phyloP scores from a whole-genome alignment of 805 yeast species.

The Brettanomyces sp. region DNA sequence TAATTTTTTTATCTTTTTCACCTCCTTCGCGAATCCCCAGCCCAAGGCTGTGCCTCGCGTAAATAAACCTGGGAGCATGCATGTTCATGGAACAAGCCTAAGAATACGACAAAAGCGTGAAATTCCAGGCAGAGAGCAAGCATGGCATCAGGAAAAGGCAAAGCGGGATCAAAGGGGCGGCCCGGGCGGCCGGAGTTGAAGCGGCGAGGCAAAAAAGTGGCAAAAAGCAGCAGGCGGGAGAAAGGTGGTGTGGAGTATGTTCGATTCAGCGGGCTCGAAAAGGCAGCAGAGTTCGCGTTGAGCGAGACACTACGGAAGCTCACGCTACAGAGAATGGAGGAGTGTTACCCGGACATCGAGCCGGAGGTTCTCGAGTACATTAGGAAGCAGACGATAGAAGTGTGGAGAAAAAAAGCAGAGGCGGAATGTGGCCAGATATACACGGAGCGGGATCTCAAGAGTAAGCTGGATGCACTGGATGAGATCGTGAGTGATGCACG shows the following conservation, averaged over 20 bases:
- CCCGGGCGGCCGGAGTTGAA: too few species aligned
- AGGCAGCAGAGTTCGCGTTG: constrained; percentile 27
- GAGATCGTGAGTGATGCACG: constrained; percentile 34
- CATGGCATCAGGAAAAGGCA: too few species aligned
- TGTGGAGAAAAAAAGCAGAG: constrained; percentile 33
- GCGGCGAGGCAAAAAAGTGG: too few species aligned
- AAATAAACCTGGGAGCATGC: too few species aligned
- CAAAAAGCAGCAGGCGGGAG: too few species aligned
- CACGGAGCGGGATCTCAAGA: constrained; percentile 33
- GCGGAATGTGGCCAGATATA: constrained; percentile 40
- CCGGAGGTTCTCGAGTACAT: constrained; percentile 32
- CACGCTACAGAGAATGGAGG: constrained; percentile 31
- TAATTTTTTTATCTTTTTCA: not conserved
- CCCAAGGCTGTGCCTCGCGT: too few species aligned
- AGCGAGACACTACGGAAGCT: constrained; percentile 36
- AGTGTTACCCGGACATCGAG: constrained; percentile 41
- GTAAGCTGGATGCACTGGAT: constrained; percentile 38
- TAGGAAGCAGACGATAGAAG: constrained; percentile 33
- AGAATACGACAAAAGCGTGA: too few species aligned
- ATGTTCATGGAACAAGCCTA: too few species aligned
- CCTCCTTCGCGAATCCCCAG: not conserved
- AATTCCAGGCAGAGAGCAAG: too few species aligned
- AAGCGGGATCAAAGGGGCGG: too few species aligned
- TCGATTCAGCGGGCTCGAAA: constrained; percentile 24
- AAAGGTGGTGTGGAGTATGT: constrained; percentile 6